phyloP scores from a whole-genome alignment of 1,139 yeast species.

The Nakaseomyces uthaithaninus region DNA sequence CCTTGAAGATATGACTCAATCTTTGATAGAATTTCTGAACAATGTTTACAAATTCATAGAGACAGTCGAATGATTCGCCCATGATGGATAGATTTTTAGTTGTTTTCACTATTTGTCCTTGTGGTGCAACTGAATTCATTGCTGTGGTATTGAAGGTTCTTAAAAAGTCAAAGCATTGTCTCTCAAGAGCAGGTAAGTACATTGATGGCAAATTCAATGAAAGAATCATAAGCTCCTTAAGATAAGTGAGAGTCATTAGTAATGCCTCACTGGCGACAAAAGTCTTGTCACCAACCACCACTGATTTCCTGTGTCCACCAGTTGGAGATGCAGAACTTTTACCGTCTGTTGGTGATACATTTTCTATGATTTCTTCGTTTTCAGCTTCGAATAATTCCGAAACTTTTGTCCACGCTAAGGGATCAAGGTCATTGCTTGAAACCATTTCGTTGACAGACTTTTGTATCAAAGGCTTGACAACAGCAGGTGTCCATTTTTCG shows the following conservation, averaged over 20 bases:
- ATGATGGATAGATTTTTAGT: slow-evolving; percentile 35
- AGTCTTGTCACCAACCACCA: slow-evolving; percentile 37
- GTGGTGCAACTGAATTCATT: slow-evolving; percentile 26
- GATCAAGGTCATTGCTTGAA: slow-evolving; percentile 43
- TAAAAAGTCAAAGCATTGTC: slow-evolving; percentile 27
- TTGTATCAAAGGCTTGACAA: slow-evolving; percentile 45
- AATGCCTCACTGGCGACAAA: slow-evolving; percentile 37
- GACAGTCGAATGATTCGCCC: slow-evolving; percentile 36
- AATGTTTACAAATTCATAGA: slow-evolving; percentile 31
- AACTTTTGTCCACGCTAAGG: slow-evolving; percentile 42
- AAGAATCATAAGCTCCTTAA: slow-evolving; percentile 30
- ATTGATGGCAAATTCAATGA: slow-evolving; percentile 28
- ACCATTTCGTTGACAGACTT: slow-evolving; percentile 46
- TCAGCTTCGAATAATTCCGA: slow-evolving; percentile 30
- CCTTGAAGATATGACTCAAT: slow-evolving; percentile 19
- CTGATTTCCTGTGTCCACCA: slow-evolving; percentile 34
- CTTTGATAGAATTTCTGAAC: slow-evolving; percentile 28
- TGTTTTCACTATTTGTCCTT: slow-evolving; percentile 21
- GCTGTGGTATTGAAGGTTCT: slow-evolving; percentile 31
- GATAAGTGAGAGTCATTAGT: slow-evolving; percentile 24
- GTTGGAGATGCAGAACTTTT: slow-evolving; percentile 5
- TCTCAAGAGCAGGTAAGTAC: slow-evolving; percentile 29
- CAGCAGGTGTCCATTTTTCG: slow-evolving; percentile 75
- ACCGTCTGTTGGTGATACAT: slow-evolving; percentile 9
- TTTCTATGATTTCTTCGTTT: slow-evolving; percentile 12